Evolutionary conservation across 805 yeast genomes (phyloP).

Genomic region (Hanseniaspora vineae): DNA sequence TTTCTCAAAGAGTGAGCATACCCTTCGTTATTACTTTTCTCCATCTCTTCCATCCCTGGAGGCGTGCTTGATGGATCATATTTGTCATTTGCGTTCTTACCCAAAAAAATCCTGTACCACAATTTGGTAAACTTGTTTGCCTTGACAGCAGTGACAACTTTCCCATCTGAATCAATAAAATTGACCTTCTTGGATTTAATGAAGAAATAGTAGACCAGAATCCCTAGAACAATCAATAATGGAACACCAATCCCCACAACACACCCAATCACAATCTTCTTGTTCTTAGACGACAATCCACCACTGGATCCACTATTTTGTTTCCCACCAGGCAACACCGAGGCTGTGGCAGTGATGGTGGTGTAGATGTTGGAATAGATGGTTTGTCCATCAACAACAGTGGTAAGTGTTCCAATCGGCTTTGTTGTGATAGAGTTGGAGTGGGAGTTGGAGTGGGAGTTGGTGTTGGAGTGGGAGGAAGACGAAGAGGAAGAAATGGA

Average conservation of each 20-base stretch:
- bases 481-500: conserved; percentile 11
- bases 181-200: conserved; percentile 20
- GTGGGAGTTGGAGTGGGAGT: background rate
- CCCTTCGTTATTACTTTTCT: conserved; percentile 1
- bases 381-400: conserved; percentile 23
- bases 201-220: conserved; percentile 19
- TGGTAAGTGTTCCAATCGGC: conserved; percentile 13
- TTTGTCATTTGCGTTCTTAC: conserved; percentile 12
- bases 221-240: conserved; percentile 20
- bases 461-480: background rate
- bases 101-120: conserved; percentile 20
- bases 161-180: conserved; percentile 26
- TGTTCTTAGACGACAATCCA: conserved; percentile 37
- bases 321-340: conserved; percentile 14
- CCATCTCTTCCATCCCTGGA: conserved; percentile 10
- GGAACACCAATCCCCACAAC: conserved; percentile 66
- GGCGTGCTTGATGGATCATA: conserved; percentile 18
- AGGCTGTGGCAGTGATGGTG: conserved; percentile 20
- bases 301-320: background rate
- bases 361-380: conserved; percentile 21
- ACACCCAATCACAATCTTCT: conserved; percentile 51
- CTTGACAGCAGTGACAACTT: conserved; percentile 23
- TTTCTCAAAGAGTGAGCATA: too few species aligned
- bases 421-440: background rate
- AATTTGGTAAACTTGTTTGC: conserved; percentile 17